phyloP scores from a whole-genome alignment of 1,284 basidiomycete genomes.

The Malassezia restricta region DNA sequence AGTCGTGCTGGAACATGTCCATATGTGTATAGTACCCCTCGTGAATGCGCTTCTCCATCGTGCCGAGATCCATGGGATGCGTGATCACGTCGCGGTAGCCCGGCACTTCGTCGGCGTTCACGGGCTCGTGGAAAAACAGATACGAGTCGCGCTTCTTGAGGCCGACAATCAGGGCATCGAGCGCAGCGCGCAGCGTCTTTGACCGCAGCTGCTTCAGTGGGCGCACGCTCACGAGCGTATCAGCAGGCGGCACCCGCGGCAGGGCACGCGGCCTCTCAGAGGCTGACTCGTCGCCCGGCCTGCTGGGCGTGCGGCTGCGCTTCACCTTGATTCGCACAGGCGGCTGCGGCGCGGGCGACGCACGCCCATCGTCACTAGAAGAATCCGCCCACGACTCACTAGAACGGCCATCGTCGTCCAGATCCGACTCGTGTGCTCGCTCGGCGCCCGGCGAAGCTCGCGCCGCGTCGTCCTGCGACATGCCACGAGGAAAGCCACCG shows the following conservation, averaged over 20 bases:
- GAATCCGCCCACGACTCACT: constrained; percentile 4
- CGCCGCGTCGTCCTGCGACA: not conserved
- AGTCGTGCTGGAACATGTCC: constrained; percentile 30
- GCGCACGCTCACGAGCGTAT: not conserved
- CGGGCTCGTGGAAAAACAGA: constrained; percentile 65
- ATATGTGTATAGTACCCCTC: constrained; percentile 23
- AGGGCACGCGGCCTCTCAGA: not conserved
- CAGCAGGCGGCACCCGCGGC: not conserved
- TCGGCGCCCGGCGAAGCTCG: not conserved
- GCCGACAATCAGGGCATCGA: constrained; percentile 2
- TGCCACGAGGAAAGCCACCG: too few species aligned
- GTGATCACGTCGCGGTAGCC: constrained; percentile 61
- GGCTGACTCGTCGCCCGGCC: too few species aligned
- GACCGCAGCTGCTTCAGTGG: constrained; percentile 13
- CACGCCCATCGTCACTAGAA: constrained; percentile 10
- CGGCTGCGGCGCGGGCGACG: not conserved
- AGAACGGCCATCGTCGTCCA: constrained; percentile 1
- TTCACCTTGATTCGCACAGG: constrained; percentile 9
- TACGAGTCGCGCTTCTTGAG: constrained; percentile 59
- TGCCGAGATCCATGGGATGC: constrained; percentile 69
- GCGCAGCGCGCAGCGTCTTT: constrained; percentile 7
- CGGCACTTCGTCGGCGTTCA: constrained; percentile 56
- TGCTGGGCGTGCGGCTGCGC: not conserved
- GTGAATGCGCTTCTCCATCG: constrained; percentile 52
- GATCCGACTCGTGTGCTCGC: too few species aligned